Evolutionary conservation across 805 yeast species (phyloP), one percentile per base, ranked within the genome.

Genomic region (Metschnikowia hibisci): DNA sequence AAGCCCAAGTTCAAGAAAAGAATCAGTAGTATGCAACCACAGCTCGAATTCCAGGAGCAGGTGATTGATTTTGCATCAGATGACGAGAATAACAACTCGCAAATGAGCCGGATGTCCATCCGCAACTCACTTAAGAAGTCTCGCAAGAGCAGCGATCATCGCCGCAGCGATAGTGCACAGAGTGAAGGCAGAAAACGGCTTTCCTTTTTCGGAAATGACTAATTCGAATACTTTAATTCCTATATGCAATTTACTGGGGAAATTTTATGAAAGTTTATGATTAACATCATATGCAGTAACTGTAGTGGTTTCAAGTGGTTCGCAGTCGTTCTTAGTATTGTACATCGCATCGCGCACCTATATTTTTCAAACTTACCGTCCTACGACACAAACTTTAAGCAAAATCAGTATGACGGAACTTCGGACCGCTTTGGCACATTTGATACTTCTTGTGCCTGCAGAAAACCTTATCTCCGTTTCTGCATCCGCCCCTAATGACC

Each of bases 31-130:
- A 50, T 55, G 20, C 62, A 57, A 38, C 51, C 55, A 13, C 69
- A 67, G 8, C 50, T 68, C 31, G 61, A 53, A 22, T 63, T 69
- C 25, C 67, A 67, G 46, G 74, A 71, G 50, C 73, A 71, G 46
- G 72, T 69, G 3, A 63, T 71, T 43, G 75, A 71, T 50, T 71
- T 69, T 60, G 75, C 69, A 1, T 67, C 73, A 10, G 76, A 71
- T 47, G 74, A 71, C 48, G 76, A 71, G 43, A 65, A 63, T 43
- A 58, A 62, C 38, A 58, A 58, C 12, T 63, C 70, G 1, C 54
- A 54, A 18, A 64, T 71, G 74, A 70, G 57, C 51, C 51, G 76
- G 13, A 52, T 71, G 27, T 60, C 72, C 10, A 71, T 71, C 32
- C 53, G 76, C 42, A 61, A 62, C 34, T 66, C 74, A 4, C 56